Percentiles rank a stretch among this genome's conserved stretches.
Evolutionary conservation across 1,284 basidiomycete genomes (phyloP).

Genomic region (Ceratobasidium sp.): DNA sequence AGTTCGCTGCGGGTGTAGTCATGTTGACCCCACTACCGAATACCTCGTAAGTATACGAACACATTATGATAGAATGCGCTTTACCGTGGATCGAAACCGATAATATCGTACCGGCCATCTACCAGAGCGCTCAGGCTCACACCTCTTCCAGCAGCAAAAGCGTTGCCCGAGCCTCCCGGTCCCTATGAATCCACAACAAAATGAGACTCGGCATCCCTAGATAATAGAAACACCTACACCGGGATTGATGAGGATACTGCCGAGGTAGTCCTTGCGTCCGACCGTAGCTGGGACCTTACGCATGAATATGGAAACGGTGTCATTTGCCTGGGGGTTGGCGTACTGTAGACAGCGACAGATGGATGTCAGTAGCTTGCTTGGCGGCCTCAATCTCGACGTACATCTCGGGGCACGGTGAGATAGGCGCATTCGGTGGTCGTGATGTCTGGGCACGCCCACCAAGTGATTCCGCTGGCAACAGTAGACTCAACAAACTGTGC

Average conservation of each 20-base stretch:
- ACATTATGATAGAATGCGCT: constrained; percentile 39
- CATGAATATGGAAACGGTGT: constrained; percentile 29
- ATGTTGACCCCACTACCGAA: constrained; percentile 19
- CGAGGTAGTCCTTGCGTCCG: constrained; percentile 24
- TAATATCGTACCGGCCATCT: constrained; percentile 33
- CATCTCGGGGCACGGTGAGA: constrained; percentile 46
- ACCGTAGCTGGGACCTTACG: constrained; percentile 33
- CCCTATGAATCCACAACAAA: constrained; percentile 29
- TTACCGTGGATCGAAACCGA: constrained; percentile 32
- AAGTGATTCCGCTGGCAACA: constrained; percentile 38
- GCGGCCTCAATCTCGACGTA: background rate
- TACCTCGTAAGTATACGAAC: background rate
- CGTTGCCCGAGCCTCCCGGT: constrained; percentile 46
- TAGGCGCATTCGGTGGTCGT: constrained; percentile 44
- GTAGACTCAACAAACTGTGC: constrained; percentile 11
- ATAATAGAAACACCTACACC: constrained; percentile 3
- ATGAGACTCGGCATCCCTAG: background rate
- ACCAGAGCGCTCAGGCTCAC: constrained; percentile 38
- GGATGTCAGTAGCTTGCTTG: background rate
- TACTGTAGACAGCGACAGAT: constrained; percentile 1
- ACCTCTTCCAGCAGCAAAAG: constrained; percentile 31
- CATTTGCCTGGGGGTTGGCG: constrained; percentile 17
- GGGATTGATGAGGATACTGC: constrained; percentile 30
- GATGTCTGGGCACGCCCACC: constrained; percentile 46
- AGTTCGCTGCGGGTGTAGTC: constrained; percentile 5